Base-by-base conservation (phyloP, 306 rosid species). In the Oxytropis ochrocephala region DNA sequence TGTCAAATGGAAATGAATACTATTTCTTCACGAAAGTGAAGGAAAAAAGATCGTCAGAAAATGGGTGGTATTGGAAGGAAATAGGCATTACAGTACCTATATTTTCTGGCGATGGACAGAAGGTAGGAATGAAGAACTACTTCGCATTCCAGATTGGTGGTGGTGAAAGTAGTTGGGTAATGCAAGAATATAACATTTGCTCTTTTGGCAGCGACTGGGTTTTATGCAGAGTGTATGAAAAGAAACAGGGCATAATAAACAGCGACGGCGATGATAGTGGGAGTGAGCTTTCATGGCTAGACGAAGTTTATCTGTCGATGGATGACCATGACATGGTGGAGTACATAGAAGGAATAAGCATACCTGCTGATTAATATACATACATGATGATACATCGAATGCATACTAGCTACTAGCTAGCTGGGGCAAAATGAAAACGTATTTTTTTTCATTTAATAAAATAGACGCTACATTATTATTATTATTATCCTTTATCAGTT, bases 1-100 rank as follows among this genome's bases (percentile, higher is more conserved):
- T 84, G 36, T 77, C 70, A 12, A 78, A 68, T 74, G 85, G 70
- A 48, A 74, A 67, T 49, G 52, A 65, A 42, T 70, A 60, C 79
- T 84, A 84, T 44, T 83, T 77, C 81, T 83, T 80, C 70, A 47
- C 52, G 29, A 74, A 70, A 53, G 56, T 51, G 46, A 77, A 78
- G 12, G 70, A 73, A 60, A 66, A 61, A 9, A 62, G 80, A 77
- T n/a, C 8, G 12, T 52, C 73, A 11, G 72, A 83, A 64, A 77
- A 69, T 52, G 87, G 87, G 66, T 77, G 87, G 66, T 77, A 58
- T 65, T 83, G 85, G 87, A 77, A 73, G 76, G 85, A 80, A 65
- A 69, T 47, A 19, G 80, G 81, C 10, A 49, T 36, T 0, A 56
- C 61, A 4, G 64, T 69, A 33, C 55, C 87, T 44, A 61, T 83